Conservation (phyloP, 345 rosid species). For the Kandelia obovata region DNA sequence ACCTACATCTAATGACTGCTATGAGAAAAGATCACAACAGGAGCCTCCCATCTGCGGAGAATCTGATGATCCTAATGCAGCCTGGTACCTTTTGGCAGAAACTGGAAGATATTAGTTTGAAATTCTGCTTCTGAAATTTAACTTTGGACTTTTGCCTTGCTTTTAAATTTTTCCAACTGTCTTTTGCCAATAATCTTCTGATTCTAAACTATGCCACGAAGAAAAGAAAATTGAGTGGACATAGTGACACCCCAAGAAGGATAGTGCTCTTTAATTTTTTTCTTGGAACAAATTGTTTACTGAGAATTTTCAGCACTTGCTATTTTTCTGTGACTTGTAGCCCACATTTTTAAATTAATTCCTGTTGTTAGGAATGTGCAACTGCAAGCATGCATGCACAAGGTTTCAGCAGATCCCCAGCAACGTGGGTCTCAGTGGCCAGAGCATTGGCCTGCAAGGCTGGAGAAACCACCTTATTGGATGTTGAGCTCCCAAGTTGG, state of each 20-base stretch:
- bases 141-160: neutral
- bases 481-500: slow-evolving; percentile 75
- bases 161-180: neutral
- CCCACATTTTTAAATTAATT: slow-evolving; percentile 11
- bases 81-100: slow-evolving; percentile 49
- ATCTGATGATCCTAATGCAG: slow-evolving; percentile 91
- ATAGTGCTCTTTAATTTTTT: no score
- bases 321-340: neutral
- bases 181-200: no score
- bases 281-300: neutral
- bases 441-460: slow-evolving; percentile 83
- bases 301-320: neutral
- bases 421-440: slow-evolving; percentile 96
- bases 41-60: slow-evolving; percentile 71
- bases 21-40: slow-evolving; percentile 56
- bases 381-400: slow-evolving; percentile 89
- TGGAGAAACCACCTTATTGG: slow-evolving; percentile 83
- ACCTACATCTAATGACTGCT: slow-evolving; percentile 81
- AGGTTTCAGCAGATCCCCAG: slow-evolving; percentile 49
- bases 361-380: slow-evolving; percentile 65
- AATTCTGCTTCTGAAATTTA: neutral
- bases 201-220: no score
- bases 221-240: no score
- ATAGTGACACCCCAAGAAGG: no score
- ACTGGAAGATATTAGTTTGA: neutral